Percentiles rank a stretch among this genome's conserved stretches.
Evolutionary conservation across 1,284 basidiomycete genomes (phyloP).

Genomic region (Cryptococcus sp.): DNA sequence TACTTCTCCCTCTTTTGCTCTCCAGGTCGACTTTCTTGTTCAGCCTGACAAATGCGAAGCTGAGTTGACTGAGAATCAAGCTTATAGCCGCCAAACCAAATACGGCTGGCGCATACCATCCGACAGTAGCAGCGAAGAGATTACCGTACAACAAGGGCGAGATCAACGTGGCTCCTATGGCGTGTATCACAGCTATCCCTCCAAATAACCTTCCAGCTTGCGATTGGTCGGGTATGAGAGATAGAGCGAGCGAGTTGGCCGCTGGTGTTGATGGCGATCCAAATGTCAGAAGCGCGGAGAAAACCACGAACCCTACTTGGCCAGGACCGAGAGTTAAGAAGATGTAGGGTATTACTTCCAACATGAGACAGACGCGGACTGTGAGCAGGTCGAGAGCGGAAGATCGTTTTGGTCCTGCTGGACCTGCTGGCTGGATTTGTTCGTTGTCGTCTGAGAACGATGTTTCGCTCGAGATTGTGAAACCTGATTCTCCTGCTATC

Average conservation of each 20-base stretch:
- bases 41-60: slow-evolving; percentile 30
- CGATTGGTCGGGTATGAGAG: slow-evolving; percentile 39
- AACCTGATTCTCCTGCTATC: slow-evolving; percentile 3
- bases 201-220: slow-evolving; percentile 51
- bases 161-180: slow-evolving; percentile 41
- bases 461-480: slow-evolving; percentile 4
- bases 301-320: slow-evolving; percentile 35
- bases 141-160: slow-evolving; percentile 46
- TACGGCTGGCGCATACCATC: slow-evolving; percentile 41
- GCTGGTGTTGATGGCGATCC: slow-evolving; percentile 42
- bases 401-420: slow-evolving; percentile 27
- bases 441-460: background rate
- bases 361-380: slow-evolving; percentile 42
- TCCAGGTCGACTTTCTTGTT: slow-evolving; percentile 12
- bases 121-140: slow-evolving; percentile 44
- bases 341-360: slow-evolving; percentile 63
- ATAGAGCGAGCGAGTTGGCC: slow-evolving; percentile 47
- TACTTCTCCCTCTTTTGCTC: slow-evolving; percentile 30
- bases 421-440: slow-evolving; percentile 8
- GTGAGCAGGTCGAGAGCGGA: slow-evolving; percentile 46
- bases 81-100: slow-evolving; percentile 39
- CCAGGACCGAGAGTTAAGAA: slow-evolving; percentile 53
- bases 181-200: slow-evolving; percentile 45
- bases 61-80: slow-evolving; percentile 25
- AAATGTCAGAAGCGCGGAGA: slow-evolving; percentile 36